phyloP scores from a whole-genome alignment of 257 asterid genomes.

The Eustoma russellianum region DNA sequence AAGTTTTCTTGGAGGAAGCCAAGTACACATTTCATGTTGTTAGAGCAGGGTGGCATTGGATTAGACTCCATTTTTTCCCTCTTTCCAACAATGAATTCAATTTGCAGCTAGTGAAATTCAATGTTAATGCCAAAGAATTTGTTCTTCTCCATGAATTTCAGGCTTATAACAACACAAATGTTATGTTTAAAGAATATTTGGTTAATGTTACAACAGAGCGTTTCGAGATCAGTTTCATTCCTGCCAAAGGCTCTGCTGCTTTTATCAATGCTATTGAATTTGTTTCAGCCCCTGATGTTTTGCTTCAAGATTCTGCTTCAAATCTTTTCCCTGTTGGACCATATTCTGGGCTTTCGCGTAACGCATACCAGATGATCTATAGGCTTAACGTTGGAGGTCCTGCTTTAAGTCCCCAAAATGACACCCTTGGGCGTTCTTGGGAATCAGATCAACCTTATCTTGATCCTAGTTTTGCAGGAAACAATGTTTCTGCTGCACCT shows the following conservation, averaged over 20 bases:
- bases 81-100: conserved; percentile 25
- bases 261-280: conserved; percentile 50
- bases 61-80: conserved; percentile 63
- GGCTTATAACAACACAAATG: conserved; percentile 6
- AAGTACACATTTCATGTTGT: conserved; percentile 53
- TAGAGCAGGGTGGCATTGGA: conserved; percentile 80
- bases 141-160: conserved; percentile 40
- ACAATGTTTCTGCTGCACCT: conserved; percentile 30
- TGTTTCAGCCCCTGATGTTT: conserved; percentile 44
- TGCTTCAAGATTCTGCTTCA: conserved; percentile 29
- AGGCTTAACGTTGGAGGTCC: conserved; percentile 53
- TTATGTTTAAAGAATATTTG: conserved; percentile 29
- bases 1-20: conserved; percentile 40
- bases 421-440: conserved; percentile 41
- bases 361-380: conserved; percentile 29
- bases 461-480: conserved; percentile 37
- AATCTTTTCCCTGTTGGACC: conserved; percentile 36
- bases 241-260: conserved; percentile 28
- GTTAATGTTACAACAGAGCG: conserved; percentile 46
- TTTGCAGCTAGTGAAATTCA: conserved; percentile 32
- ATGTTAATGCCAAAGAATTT: conserved; percentile 27
- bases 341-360: conserved; percentile 22
- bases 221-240: conserved; percentile 29
- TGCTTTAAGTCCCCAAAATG: conserved; percentile 20
- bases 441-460: conserved; percentile 41